Evolutionary conservation across 1,284 basidiomycete species (phyloP).

Genomic region (Leccinum solheimii): DNA sequence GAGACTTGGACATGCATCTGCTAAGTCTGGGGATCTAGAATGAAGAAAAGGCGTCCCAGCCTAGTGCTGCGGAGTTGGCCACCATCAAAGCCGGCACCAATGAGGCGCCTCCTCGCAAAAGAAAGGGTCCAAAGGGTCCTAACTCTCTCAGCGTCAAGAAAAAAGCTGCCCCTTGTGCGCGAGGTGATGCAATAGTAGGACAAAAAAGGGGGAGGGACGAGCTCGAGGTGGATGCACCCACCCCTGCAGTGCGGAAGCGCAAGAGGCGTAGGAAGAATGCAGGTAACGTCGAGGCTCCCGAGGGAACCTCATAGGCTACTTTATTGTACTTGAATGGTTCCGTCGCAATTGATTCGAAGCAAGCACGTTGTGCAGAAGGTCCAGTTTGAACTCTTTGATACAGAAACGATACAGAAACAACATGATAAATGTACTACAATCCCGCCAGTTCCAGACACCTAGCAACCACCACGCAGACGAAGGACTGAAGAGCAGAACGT

Average conservation of each 20-base stretch:
- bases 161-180: constrained; percentile 49
- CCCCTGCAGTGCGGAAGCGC: constrained; percentile 28
- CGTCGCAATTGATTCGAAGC: not conserved
- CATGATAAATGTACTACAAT: constrained; percentile 1
- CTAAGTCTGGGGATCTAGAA: constrained; percentile 37
- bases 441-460: constrained; percentile 4
- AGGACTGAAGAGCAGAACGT: constrained; percentile 49
- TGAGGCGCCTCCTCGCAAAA: constrained; percentile 54
- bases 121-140: constrained; percentile 78
- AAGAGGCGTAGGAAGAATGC: constrained; percentile 36
- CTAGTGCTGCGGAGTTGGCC: constrained; percentile 47
- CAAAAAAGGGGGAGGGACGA: constrained; percentile 26
- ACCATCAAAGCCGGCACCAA: constrained; percentile 37
- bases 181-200: not conserved
- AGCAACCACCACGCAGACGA: constrained; percentile 72
- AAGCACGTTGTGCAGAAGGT: not conserved
- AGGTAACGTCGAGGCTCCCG: fast-evolving
- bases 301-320: not conserved
- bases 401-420: not conserved
- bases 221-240: constrained; percentile 11
- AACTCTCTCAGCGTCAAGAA: constrained; percentile 95
- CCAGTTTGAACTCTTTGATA: constrained; percentile 1
- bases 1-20: not conserved
- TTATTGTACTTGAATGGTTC: not conserved
- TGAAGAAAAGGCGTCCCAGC: constrained; percentile 54